Conservation (phyloP, 2,329 filamentous ascomycete species). For the Venturia carpophila region DNA sequence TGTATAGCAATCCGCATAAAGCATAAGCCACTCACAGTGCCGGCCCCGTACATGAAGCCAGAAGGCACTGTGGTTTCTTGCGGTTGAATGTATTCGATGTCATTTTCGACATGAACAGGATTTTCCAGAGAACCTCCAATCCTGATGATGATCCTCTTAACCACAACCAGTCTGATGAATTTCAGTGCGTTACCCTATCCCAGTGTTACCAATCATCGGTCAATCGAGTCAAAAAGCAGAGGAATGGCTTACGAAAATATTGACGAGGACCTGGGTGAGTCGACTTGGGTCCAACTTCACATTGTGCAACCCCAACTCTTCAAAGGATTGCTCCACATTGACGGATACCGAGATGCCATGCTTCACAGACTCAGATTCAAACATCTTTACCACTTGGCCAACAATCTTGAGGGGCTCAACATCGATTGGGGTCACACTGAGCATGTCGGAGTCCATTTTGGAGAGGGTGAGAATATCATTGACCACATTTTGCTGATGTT, state of each 20-base stretch:
- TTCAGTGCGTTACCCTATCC: constrained; percentile 13
- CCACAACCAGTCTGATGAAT: not conserved
- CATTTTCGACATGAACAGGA: not conserved
- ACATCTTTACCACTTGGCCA: constrained; percentile 15
- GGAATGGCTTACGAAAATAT: not conserved
- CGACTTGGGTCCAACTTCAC: constrained; percentile 10
- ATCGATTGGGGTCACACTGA: constrained; percentile 10
- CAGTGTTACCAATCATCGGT: not conserved
- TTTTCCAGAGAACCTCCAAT: not conserved
- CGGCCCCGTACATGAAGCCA: constrained; percentile 10
- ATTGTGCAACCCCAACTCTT: not conserved
- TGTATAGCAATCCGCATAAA: constrained; percentile 47
- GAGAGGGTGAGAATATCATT: constrained; percentile 28
- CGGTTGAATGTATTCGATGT: constrained; percentile 1
- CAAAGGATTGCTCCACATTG: constrained; percentile 5
- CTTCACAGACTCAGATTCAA: constrained; percentile 13
- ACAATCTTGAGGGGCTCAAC: constrained; percentile 13
- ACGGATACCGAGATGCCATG: not conserved
- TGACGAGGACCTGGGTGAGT: constrained; percentile 12
- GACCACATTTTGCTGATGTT: constrained; percentile 42
- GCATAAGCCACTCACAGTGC: constrained; percentile 40
- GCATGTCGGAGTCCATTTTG: constrained; percentile 17
- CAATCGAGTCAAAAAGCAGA: not conserved
- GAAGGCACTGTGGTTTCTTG: not conserved
- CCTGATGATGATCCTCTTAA: not conserved